Conservation (phyloP, 108 stramenopile species). For the Conticribra weissflogii region DNA sequence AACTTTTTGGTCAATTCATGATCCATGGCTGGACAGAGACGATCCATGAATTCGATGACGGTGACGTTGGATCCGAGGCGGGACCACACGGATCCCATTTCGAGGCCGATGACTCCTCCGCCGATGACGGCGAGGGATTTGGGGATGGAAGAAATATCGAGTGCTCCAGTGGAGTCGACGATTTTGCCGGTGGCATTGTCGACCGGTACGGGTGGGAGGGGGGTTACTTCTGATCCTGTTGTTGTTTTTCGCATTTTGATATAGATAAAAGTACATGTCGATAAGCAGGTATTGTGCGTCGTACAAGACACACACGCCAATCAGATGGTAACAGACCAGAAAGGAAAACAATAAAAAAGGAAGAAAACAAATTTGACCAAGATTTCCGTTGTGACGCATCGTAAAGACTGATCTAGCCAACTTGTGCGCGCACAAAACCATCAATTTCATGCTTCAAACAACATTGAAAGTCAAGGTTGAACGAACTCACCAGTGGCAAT, state of each 20-base stretch:
- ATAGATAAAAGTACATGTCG: not conserved
- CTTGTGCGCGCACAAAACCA: too few relatives aligned
- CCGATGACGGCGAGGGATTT: conserved; percentile 95
- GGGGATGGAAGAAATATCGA: conserved; percentile 92
- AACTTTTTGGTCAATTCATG: conserved; percentile 95
- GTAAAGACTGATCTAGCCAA: too few relatives aligned
- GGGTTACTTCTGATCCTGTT: conserved; percentile 94
- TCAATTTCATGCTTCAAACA: not conserved
- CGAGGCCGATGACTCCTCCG: conserved; percentile 98
- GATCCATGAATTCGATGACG: conserved; percentile 98
- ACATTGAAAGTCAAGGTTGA: not conserved
- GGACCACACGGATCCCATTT: conserved; percentile 99
- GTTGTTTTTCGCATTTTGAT: not conserved
- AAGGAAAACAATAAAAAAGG: too few relatives aligned
- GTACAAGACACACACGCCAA: too few relatives aligned
- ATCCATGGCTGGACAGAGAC: conserved; percentile 95
- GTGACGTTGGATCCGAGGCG: conserved; percentile 96
- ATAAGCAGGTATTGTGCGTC: too few relatives aligned
- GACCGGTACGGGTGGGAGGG: conserved; percentile 97
- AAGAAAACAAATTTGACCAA: too few relatives aligned
- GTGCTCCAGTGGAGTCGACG: conserved; percentile 98
- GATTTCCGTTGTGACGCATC: too few relatives aligned
- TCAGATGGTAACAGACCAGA: too few relatives aligned
- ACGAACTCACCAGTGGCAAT: conserved; percentile 82
- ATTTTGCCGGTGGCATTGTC: conserved; percentile 96